Percentiles rank a stretch among this genome's conserved stretches.
Conservation (phyloP, 106 monocot genomes). For the Phalaenopsis equestris region DNA sequence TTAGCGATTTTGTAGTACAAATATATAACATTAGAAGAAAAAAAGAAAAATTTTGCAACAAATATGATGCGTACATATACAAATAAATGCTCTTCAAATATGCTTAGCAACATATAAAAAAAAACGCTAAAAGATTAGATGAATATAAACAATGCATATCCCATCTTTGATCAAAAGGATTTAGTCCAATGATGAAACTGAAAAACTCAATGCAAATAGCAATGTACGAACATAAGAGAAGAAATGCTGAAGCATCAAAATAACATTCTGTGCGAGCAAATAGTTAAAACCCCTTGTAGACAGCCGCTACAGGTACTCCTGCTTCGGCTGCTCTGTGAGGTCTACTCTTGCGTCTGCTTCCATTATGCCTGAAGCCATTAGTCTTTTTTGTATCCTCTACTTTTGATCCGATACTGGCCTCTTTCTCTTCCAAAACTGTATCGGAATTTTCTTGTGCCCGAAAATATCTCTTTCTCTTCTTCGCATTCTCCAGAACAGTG, state of each 20-base stretch:
- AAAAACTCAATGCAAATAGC: not conserved
- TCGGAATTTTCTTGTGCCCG: conserved; percentile 29
- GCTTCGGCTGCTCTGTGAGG: conserved; percentile 78
- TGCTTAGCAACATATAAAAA: too few relatives aligned
- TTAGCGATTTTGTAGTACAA: too few relatives aligned
- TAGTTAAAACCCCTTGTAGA: not conserved
- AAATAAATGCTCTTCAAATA: too few relatives aligned
- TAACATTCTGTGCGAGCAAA: not conserved
- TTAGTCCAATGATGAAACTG: not conserved
- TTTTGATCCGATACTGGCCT: conserved; percentile 4
- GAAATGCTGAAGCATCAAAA: not conserved
- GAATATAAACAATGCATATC: too few relatives aligned
- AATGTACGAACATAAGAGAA: not conserved
- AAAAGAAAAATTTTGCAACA: too few relatives aligned
- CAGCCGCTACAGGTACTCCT: conserved; percentile 17
- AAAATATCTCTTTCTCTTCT: conserved; percentile 20
- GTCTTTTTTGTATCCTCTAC: conserved; percentile 24
- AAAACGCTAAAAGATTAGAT: too few relatives aligned
- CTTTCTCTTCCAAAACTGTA: conserved; percentile 27
- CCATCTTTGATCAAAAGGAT: not conserved
- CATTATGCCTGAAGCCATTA: conserved; percentile 48
- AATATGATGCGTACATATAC: too few relatives aligned
- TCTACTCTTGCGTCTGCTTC: conserved; percentile 58
- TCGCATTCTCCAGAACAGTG: conserved; percentile 13
- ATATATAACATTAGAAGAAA: too few relatives aligned